phyloP scores from a whole-genome alignment of 2,329 filamentous ascomycete genomes.

The Delphinella strobiligena region DNA sequence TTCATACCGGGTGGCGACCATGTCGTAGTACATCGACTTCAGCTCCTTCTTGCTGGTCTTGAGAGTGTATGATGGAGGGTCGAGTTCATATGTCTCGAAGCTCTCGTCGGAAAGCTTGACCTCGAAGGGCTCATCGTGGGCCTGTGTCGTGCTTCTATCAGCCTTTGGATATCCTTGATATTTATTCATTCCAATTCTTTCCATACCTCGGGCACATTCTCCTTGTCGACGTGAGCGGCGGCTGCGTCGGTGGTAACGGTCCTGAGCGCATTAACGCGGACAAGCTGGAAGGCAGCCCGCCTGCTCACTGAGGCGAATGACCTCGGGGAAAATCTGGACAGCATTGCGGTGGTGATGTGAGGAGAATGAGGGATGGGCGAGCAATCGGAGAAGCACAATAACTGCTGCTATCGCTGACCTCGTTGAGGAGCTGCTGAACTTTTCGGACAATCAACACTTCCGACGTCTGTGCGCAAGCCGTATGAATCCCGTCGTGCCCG shows the following conservation, averaged over 20 bases:
- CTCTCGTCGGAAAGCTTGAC: constrained; percentile 93
- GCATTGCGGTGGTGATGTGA: constrained; percentile 14
- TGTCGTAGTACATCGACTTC: constrained; percentile 98
- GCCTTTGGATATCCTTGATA: not conserved
- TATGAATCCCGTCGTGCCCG: no score
- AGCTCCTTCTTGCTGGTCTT: constrained; percentile 94
- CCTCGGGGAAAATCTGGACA: constrained; percentile 25
- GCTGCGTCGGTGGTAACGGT: constrained; percentile 92
- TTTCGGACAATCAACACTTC: not conserved
- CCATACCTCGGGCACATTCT: constrained; percentile 53
- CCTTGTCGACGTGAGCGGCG: constrained; percentile 76
- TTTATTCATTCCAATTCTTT: constrained; percentile 7
- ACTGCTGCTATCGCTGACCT: no score
- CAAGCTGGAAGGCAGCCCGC: constrained; percentile 19
- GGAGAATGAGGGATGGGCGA: constrained; percentile 1
- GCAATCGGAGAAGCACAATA: constrained; percentile 1
- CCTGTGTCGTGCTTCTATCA: constrained; percentile 38
- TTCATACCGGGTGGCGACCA: constrained; percentile 81
- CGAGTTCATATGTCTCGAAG: constrained; percentile 98
- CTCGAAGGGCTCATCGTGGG: constrained; percentile 86
- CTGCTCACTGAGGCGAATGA: constrained; percentile 21
- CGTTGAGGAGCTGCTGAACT: no score
- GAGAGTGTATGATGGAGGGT: constrained; percentile 86
- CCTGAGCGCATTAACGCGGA: constrained; percentile 44
- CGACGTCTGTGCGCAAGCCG: no score